Evolutionary conservation across 106 monocot species (phyloP).

Genomic region (Narthecium ossifragum): DNA sequence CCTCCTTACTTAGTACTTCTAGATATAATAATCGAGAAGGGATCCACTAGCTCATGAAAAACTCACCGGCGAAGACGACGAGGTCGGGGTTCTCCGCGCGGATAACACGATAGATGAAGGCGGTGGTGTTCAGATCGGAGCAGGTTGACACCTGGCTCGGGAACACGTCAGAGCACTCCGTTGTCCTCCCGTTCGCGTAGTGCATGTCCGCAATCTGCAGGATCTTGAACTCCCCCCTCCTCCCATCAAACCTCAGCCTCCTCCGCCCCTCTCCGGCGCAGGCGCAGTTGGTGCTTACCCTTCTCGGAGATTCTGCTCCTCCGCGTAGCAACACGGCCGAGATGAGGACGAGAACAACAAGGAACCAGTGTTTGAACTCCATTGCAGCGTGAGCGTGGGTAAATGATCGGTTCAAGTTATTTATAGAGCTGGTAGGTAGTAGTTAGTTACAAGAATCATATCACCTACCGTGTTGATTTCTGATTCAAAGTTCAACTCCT

Average conservation of each 20-base stretch:
- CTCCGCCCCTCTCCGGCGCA: background rate
- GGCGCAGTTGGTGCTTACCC: slow-evolving; percentile 1
- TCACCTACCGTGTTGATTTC: too few relatives aligned
- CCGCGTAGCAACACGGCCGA: too few relatives aligned
- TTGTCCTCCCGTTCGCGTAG: slow-evolving; percentile 64
- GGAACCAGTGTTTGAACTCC: too few relatives aligned
- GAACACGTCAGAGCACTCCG: slow-evolving; percentile 57
- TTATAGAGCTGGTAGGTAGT: too few relatives aligned
- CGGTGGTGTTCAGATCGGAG: slow-evolving; percentile 93
- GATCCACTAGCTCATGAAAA: background rate
- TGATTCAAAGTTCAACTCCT: too few relatives aligned
- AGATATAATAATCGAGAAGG: too few relatives aligned
- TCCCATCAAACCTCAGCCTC: slow-evolving; percentile 17
- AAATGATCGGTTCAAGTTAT: too few relatives aligned
- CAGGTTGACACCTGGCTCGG: slow-evolving; percentile 40
- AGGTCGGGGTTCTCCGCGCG: slow-evolving; percentile 74
- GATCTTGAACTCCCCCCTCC: slow-evolving; percentile 67
- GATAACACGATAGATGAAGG: slow-evolving; percentile 65
- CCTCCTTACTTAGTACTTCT: too few relatives aligned
- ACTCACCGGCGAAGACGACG: slow-evolving; percentile 55
- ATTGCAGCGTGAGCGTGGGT: too few relatives aligned
- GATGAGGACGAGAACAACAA: too few relatives aligned
- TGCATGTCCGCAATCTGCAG: slow-evolving; percentile 97
- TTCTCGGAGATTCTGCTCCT: too few relatives aligned
- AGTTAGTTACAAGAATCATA: too few relatives aligned